These are phyloP conservation scores for Mycena albidolilacea DNA, from an alignment of 768 basidiomycete species.

Conservation along the genomic window DNA sequence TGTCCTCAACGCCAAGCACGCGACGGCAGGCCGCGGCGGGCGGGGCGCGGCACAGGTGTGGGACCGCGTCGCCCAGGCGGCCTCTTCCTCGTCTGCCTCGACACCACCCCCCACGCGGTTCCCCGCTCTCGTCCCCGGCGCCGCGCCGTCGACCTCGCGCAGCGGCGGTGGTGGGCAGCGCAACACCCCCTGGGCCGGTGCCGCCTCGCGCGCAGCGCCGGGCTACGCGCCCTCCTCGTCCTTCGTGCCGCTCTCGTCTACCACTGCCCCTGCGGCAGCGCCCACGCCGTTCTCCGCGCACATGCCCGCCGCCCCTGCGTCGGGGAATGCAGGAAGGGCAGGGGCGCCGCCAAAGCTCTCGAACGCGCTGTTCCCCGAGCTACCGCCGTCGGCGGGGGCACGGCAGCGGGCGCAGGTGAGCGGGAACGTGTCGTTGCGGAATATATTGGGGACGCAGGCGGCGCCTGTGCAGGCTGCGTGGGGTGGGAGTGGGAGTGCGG, in stretches of 20 bases:
- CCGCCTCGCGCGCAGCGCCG: slow-evolving; percentile 43
- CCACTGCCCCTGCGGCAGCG: slow-evolving; percentile 40
- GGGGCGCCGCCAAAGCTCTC: slow-evolving; percentile 64
- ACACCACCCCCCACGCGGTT: slow-evolving; percentile 50
- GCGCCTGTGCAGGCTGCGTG: slow-evolving; percentile 55
- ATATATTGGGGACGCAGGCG: slow-evolving; percentile 70
- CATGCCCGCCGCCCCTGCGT: slow-evolving; percentile 22
- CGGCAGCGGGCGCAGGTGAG: slow-evolving; percentile 64
- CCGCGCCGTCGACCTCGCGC: slow-evolving; percentile 41
- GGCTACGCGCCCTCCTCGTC: slow-evolving; percentile 43
- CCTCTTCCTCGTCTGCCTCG: slow-evolving; percentile 57
- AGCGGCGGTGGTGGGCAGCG: slow-evolving; percentile 63
- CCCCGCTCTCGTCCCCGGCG: slow-evolving; percentile 49
- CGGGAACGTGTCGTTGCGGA: slow-evolving; percentile 77
- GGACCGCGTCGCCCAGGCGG: slow-evolving; percentile 92
- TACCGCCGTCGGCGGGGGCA: slow-evolving; percentile 63
- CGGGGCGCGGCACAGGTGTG: slow-evolving; percentile 75
- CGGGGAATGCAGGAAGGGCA: slow-evolving; percentile 39
- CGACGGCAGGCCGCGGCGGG: slow-evolving; percentile 72
- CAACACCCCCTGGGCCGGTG: slow-evolving; percentile 75
- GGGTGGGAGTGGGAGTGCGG: slow-evolving; percentile 46
- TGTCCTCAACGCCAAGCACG: slow-evolving; percentile 87
- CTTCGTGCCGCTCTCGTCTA: slow-evolving; percentile 44
- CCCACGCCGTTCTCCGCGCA: slow-evolving; percentile 34
- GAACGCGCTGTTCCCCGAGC: slow-evolving; percentile 75